Percentiles rank a stretch among this genome's conserved stretches.
Evolutionary conservation across 1,139 yeast genomes (phyloP).

Genomic region (Meyerozyma smithsonii): DNA sequence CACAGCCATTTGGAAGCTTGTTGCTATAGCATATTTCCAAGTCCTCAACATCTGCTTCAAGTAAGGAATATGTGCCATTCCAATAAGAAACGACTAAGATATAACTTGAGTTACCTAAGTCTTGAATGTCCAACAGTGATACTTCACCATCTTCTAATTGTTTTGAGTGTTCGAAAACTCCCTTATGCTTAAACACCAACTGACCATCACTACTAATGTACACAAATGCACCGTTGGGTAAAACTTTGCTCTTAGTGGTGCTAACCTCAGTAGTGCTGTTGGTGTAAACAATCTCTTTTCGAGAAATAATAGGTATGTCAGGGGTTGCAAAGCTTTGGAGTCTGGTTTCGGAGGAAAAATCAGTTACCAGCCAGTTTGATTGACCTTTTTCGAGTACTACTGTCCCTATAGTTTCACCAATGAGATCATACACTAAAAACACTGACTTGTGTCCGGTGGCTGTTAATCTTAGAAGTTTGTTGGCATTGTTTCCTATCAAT

Average conservation of each 20-base stretch:
- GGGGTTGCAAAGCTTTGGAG: not conserved
- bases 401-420: not conserved
- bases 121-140: not conserved
- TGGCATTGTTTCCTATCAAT: not conserved
- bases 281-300: not conserved
- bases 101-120: not conserved
- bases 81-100: not conserved
- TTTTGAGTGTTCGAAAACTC: not conserved
- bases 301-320: not conserved
- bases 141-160: not conserved
- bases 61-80: not conserved
- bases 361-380: not conserved
- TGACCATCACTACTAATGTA: not conserved
- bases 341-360: not conserved
- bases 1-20: not conserved
- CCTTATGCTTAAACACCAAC: not conserved
- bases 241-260: not conserved
- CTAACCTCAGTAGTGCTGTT: not conserved
- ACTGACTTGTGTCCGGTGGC: not conserved
- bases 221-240: not conserved
- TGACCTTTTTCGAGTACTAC: not conserved
- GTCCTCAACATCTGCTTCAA: constrained; percentile 1
- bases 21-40: not conserved
- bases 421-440: not conserved
- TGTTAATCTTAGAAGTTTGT: not conserved